Conservation (phyloP, 2,329 filamentous ascomycete genomes). For the Didymella pinodella region DNA sequence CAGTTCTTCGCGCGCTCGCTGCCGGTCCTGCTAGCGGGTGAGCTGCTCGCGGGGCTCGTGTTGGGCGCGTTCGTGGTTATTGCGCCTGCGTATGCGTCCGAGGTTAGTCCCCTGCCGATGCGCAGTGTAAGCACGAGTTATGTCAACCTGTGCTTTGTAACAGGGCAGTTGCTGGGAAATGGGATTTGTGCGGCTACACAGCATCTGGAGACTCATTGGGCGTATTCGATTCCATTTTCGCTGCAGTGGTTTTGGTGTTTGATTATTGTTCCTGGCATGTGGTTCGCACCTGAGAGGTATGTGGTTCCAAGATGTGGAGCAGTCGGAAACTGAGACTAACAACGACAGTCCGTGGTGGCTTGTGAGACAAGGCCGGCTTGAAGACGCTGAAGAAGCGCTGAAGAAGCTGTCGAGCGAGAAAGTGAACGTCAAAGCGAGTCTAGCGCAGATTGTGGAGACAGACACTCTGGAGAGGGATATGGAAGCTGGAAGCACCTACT, state of each 20-base stretch:
- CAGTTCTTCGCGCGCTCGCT: constrained; percentile 64
- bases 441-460: constrained; percentile 71
- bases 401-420: constrained; percentile 61
- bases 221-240: constrained; percentile 69
- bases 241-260: constrained; percentile 78
- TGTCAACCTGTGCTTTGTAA: constrained; percentile 69
- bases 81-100: constrained; percentile 23
- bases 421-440: constrained; percentile 58
- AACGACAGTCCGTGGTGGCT: constrained; percentile 70
- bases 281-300: constrained; percentile 66
- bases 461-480: constrained; percentile 62
- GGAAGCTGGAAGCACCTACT: constrained; percentile 21
- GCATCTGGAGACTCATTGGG: constrained; percentile 62
- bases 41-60: constrained; percentile 25
- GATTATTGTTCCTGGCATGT: constrained; percentile 68
- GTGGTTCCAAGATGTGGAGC: not conserved
- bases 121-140: constrained; percentile 66
- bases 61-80: constrained; percentile 31
- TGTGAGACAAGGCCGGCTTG: constrained; percentile 67
- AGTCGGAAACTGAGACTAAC: not conserved
- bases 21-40: constrained; percentile 24
- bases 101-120: constrained; percentile 59
- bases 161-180: constrained; percentile 65
- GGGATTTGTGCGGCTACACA: constrained; percentile 56
- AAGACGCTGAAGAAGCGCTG: constrained; percentile 70